Conservation (phyloP, 805 yeast species). For the Saturnispora diversa region DNA sequence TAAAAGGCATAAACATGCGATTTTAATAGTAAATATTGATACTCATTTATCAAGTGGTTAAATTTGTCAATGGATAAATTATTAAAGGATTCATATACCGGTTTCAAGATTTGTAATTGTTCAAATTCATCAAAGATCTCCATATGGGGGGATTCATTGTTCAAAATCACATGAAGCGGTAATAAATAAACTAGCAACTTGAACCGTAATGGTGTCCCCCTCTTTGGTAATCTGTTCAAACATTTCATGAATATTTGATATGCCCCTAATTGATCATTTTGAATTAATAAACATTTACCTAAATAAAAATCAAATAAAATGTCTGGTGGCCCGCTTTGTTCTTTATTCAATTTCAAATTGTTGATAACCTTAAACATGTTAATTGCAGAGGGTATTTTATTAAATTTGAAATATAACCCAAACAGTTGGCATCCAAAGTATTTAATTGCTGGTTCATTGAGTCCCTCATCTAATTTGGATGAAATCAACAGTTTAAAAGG, state of each 20-base stretch:
- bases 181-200: conserved; percentile 49
- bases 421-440: conserved; percentile 64
- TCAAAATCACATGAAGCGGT: conserved; percentile 52
- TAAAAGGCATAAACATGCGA: conserved; percentile 54
- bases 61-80: conserved; percentile 51
- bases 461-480: conserved; percentile 54
- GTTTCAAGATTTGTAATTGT: conserved; percentile 36
- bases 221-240: not conserved
- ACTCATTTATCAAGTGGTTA: conserved; percentile 36
- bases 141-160: conserved; percentile 39
- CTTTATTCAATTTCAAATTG: not conserved
- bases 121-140: conserved; percentile 37
- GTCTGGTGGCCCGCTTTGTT: conserved; percentile 20
- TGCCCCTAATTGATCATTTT: conserved; percentile 45
- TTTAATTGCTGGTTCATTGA: conserved; percentile 28
- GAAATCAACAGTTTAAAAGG: conserved; percentile 72
- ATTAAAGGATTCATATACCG: conserved; percentile 40
- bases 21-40: conserved; percentile 45
- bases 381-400: conserved; percentile 64
- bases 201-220: conserved; percentile 27
- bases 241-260: conserved; percentile 37
- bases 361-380: conserved; percentile 46
- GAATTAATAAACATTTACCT: conserved; percentile 53
- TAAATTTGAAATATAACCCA: conserved; percentile 57
- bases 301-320: conserved; percentile 62